Evolutionary conservation across 2,329 filamentous ascomycete genomes (phyloP).

Genomic region (Dryadomyces sulphureus): DNA sequence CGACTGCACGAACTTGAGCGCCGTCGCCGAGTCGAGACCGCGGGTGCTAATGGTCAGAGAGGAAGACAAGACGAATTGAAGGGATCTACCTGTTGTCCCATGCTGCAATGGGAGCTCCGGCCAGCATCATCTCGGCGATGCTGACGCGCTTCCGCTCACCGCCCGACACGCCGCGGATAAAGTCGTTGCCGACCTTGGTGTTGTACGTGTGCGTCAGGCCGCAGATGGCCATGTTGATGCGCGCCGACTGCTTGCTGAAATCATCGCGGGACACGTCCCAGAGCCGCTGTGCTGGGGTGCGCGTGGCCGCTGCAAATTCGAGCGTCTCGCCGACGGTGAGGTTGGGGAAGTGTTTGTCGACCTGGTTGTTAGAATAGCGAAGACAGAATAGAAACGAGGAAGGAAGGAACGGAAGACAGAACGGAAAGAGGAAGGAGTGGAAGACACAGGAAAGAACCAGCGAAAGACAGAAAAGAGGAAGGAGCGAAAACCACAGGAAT

Average conservation of each 20-base stretch:
- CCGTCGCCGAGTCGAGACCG: conserved; percentile 51
- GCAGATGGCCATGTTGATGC: conserved; percentile 46
- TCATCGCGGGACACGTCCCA: not conserved
- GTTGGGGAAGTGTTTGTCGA: conserved; percentile 51
- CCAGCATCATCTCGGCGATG: conserved; percentile 55
- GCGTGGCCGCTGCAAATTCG: conserved; percentile 26
- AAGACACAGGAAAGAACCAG: not conserved
- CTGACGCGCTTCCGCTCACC: conserved; percentile 60
- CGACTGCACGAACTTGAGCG: conserved; percentile 49
- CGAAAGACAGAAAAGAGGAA: no score
- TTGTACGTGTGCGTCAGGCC: conserved; percentile 53
- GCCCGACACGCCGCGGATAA: conserved; percentile 44
- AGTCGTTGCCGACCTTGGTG: conserved; percentile 55
- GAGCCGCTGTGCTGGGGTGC: not conserved
- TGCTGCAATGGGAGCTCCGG: conserved; percentile 44
- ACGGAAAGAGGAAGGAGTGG: not conserved
- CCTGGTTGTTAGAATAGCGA: conserved; percentile 9
- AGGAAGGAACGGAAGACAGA: not conserved
- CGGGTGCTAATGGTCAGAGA: conserved; percentile 23
- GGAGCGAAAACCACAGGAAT: no score
- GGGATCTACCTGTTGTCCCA: conserved; percentile 47
- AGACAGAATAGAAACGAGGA: not conserved
- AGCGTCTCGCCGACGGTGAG: conserved; percentile 54
- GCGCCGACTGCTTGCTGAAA: not conserved
- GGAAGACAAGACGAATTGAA: not conserved